Conservation (phyloP, 2,329 filamentous ascomycete species). For the Apiospora saccharicola region DNA sequence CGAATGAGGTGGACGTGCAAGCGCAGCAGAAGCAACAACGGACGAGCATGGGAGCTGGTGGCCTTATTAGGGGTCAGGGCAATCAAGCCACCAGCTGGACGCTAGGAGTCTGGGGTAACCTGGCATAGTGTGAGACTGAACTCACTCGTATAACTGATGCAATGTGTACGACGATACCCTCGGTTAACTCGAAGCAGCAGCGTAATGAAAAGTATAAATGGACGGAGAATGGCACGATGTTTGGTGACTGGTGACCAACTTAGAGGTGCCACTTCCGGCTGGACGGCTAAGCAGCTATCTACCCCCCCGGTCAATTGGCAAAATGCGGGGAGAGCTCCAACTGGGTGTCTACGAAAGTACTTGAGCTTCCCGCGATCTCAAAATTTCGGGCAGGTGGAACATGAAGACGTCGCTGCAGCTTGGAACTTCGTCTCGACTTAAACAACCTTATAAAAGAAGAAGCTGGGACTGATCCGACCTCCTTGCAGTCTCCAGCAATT, state of each 20-base stretch:
- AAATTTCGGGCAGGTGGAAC: not conserved
- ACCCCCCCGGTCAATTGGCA: not conserved
- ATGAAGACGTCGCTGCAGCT: not conserved
- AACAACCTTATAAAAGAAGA: not conserved
- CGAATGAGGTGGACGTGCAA: slow-evolving; percentile 66
- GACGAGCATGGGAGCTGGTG: slow-evolving; percentile 69
- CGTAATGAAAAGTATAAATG: not conserved
- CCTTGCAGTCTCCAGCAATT: not conserved
- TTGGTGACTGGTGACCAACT: slow-evolving; percentile 15
- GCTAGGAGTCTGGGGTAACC: slow-evolving; percentile 66
- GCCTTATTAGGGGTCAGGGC: slow-evolving; percentile 52
- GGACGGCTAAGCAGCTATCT: not conserved
- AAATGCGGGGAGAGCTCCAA: slow-evolving; percentile 15
- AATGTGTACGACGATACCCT: slow-evolving; percentile 5
- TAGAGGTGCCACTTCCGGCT: not conserved
- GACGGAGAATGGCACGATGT: slow-evolving; percentile 14
- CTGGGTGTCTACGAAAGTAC: not conserved
- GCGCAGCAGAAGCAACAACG: slow-evolving; percentile 55
- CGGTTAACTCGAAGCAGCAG: not conserved
- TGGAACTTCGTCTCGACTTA: not conserved
- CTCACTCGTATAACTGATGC: not conserved
- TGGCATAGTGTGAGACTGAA: not conserved
- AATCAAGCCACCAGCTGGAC: slow-evolving; percentile 62
- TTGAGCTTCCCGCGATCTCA: not conserved
- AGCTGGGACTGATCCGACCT: not conserved